Base-by-base conservation (phyloP, 345 rosid genomes). In the Cardamine occulta region DNA sequence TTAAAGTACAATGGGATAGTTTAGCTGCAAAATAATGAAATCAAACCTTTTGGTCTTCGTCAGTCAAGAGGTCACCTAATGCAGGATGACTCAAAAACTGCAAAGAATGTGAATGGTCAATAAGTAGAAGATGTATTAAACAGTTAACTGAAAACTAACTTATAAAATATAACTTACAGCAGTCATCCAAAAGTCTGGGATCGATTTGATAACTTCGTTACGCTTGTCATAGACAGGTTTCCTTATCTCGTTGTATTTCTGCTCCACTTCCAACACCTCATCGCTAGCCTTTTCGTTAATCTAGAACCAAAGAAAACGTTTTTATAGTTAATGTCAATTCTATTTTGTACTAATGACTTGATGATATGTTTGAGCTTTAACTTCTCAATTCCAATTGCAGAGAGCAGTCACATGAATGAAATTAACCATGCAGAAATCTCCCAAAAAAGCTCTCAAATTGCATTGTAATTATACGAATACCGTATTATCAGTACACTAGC, bases 231-330 rank as follows among this genome's bases (percentile, higher is more conserved):
- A 94, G 6, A 94, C 89, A 17, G 97, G 98, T 73, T 80, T 91
- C 74, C 98, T 87, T 2, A 88, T 81, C 80, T 76, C 97, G 56
- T 87, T 94, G 54, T 88, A 93, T 63, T 90, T 94, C 78, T 90
- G 97, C 77, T 94, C 97, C 72, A 94, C 88, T 81, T 90, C 96
- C 84, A 91, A 83, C 40, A 91, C 92, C 71, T 91, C 91, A 69
- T 91, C 97, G 49, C 96, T 91, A 0, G 96, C 98, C 83, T 94
- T 93, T 66, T 91, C 98, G 56, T 94, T 91, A 59, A 91, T 90
- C 98, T 94, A 76, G 10, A 72, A 67, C 17, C 29, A 31, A 31
- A 7, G 34, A 12, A 63, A 26, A 42, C 23, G 6, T 4, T 23
- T 23, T 17, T 17, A 62, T 6, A 62, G 52, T 42, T 54, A 26